Evolutionary conservation across 2,329 filamentous ascomycete genomes (phyloP), one percentile per base, ranked within the genome.

Genomic region (Talaromyces pinophilus): DNA sequence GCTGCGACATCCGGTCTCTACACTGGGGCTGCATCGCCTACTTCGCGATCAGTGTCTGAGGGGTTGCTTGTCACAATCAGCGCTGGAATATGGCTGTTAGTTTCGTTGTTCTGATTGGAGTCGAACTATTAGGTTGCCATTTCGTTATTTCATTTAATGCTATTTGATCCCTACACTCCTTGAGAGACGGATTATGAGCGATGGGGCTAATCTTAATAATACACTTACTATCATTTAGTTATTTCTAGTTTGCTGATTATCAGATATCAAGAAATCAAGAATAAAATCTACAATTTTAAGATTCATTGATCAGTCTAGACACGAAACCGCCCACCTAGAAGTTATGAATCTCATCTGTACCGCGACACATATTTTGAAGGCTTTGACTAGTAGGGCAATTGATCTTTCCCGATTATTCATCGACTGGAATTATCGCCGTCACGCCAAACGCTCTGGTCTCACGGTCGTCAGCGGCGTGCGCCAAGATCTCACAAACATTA

Each of bases 391-490:
- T 35, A 13, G 10, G 8, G 33, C 33, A 35, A 35, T 4, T 25
- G 25, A 25, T 13, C 10, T 35, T 13, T 35, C 33, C 10, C 8
- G 33, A 11, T 25, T 25, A 25, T 25, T 81, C 5, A 67, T 82
- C 2, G 81, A 83, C 67, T 78, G 75, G 72, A 82, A 82, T 42
- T 83, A 79, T 68, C 70, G 72, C 5, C 73, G 77, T 5, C 70
- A 78, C 8, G 78, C 77, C 3, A 71, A 70, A 48, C 57, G 69
- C 10, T 55, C 74, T 19, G 73, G 74, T 8, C 72, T 79, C 13
- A 73, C 75, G 0, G 17, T 80, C n/a, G 69, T 69, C 22, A 76
- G 75, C 40, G 77, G 74, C 40, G 71, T 74, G 2, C 68, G 75
- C 22, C 75, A 74, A 4, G 77, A 81, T 62, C 70, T 82, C 22